phyloP scores from a whole-genome alignment of 2,329 filamentous ascomycete species.

The Penicillium concentricum region DNA sequence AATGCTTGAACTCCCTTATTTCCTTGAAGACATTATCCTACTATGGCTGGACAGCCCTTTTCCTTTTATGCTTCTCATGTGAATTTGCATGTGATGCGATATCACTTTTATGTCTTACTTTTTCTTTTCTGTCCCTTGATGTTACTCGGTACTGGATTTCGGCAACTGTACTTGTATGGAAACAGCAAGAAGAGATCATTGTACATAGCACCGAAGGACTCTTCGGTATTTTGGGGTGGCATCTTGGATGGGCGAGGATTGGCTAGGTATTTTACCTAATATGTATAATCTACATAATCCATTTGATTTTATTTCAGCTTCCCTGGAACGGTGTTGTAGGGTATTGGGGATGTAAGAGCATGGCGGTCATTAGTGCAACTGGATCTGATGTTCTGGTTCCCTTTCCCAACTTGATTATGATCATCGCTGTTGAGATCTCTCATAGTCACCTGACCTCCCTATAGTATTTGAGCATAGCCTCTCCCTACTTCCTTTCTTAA shows the following conservation, averaged over 20 bases:
- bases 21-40: background rate
- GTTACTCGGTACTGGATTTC: background rate
- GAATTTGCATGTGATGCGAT: background rate
- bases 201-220: slow-evolving; percentile 2
- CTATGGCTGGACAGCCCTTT: background rate
- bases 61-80: background rate
- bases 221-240: background rate
- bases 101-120: background rate
- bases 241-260: background rate
- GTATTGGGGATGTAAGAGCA: background rate
- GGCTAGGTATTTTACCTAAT: background rate
- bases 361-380: background rate
- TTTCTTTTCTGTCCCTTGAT: background rate
- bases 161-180: slow-evolving; percentile 2
- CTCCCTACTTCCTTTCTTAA: no score
- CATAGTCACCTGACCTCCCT: no score
- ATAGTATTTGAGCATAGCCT: no score
- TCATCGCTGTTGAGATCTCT: no score
- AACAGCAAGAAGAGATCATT: background rate
- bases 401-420: background rate
- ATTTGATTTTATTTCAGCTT: background rate
- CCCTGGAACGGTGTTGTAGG: no score
- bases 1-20: background rate
- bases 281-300: background rate
- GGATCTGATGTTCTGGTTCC: background rate